Evolutionary conservation across 352 stramenopile genomes (phyloP).

Genomic region (Nannochloropsis limnetica): DNA sequence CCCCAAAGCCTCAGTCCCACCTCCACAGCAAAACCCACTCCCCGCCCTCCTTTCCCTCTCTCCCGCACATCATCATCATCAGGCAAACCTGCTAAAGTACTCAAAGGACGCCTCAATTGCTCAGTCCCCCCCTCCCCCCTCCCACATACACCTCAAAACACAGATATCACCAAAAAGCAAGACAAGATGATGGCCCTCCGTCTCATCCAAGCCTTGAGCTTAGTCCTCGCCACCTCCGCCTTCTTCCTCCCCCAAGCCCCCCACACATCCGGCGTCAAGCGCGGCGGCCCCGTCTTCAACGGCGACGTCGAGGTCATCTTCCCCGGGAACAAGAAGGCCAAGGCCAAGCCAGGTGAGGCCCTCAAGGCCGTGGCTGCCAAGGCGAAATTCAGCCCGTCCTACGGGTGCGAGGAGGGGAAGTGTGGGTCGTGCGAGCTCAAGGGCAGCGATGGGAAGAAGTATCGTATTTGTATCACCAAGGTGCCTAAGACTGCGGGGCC

Average conservation of each 20-base stretch:
- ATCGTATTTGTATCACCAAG: conserved; percentile 51
- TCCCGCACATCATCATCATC: not conserved
- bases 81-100: not conserved
- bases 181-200: not conserved
- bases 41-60: not conserved
- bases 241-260: conserved; percentile 13
- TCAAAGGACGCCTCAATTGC: not conserved
- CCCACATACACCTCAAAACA: not conserved
- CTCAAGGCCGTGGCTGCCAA: conserved; percentile 48
- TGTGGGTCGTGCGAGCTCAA: conserved; percentile 53
- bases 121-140: not conserved
- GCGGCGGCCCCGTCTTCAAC: not conserved
- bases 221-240: not conserved
- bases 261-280: not conserved
- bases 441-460: conserved; percentile 45
- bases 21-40: not conserved
- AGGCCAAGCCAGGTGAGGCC: conserved; percentile 44
- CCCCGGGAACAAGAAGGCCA: conserved; percentile 49
- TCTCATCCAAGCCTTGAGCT: not conserved
- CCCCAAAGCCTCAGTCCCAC: not conserved
- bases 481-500: conserved; percentile 44
- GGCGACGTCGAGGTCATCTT: conserved; percentile 43
- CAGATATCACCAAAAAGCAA: not conserved
- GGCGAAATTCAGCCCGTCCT: conserved; percentile 49
- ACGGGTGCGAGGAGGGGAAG: conserved; percentile 53